Evolutionary conservation across 1,284 basidiomycete species (phyloP).

Genomic region (Limonomyces culmigenus): DNA sequence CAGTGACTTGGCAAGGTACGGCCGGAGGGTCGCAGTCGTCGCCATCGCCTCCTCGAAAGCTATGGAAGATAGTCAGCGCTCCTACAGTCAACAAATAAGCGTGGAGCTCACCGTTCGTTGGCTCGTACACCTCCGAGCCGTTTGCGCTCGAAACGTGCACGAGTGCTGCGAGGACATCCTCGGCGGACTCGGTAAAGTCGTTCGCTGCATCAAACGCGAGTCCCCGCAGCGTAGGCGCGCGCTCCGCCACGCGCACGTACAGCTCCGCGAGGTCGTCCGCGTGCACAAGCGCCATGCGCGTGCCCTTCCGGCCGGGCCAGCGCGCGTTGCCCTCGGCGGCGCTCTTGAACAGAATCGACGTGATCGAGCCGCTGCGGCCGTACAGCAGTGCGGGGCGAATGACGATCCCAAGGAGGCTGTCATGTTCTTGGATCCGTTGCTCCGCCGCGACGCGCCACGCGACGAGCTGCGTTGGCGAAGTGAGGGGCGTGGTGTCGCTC

Average conservation of each 20-base stretch:
- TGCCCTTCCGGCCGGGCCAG: slow-evolving; percentile 24
- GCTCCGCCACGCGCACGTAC: slow-evolving; percentile 26
- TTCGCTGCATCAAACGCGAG: slow-evolving; percentile 29
- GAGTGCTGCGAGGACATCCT: slow-evolving; percentile 25
- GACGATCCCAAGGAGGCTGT: slow-evolving; percentile 28
- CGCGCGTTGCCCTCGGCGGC: slow-evolving; percentile 18
- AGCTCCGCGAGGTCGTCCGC: slow-evolving; percentile 33
- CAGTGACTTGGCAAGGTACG: slow-evolving; percentile 25
- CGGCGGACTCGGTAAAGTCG: slow-evolving; percentile 23
- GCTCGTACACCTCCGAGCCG: slow-evolving; percentile 17
- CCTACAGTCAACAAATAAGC: not conserved
- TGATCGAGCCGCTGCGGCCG: slow-evolving; percentile 25
- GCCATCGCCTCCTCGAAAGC: slow-evolving; percentile 15
- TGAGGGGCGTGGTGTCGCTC: slow-evolving; percentile 19
- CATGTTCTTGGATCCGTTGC: slow-evolving; percentile 15
- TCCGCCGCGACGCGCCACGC: slow-evolving; percentile 21
- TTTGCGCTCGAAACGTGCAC: slow-evolving; percentile 22
- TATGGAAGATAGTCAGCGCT: slow-evolving; percentile 8
- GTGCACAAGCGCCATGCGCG: slow-evolving; percentile 25
- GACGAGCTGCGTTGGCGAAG: slow-evolving; percentile 13
- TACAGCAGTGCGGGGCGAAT: slow-evolving; percentile 31
- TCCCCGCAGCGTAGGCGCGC: slow-evolving; percentile 20
- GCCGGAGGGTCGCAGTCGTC: slow-evolving; percentile 17
- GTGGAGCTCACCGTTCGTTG: slow-evolving; percentile 18
- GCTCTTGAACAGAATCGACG: slow-evolving; percentile 20